Evolutionary conservation across 179 eudicot genomes (phyloP).

Genomic region (Heliamphora pulchella): DNA sequence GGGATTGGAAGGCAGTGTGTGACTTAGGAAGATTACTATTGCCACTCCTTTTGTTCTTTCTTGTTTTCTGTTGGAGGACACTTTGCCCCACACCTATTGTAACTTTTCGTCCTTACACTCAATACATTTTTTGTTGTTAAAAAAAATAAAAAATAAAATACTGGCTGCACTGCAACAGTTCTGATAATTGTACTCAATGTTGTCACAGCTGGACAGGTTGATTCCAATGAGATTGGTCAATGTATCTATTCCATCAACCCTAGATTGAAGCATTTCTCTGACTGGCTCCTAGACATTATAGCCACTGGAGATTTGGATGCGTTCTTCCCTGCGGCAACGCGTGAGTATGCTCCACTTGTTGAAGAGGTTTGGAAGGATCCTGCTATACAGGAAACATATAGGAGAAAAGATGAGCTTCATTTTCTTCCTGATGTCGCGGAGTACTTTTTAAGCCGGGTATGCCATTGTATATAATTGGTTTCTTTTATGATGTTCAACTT

Average conservation of each 20-base stretch:
- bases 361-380: slow-evolving; percentile 99
- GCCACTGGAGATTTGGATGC: slow-evolving; percentile 97
- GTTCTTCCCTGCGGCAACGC: slow-evolving; percentile 93
- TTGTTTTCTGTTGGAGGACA: too few species aligned
- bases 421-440: slow-evolving; percentile 91
- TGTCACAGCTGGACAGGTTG: slow-evolving; percentile 45
- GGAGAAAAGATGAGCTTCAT: slow-evolving; percentile 72
- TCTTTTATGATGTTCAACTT: background rate
- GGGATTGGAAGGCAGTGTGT: too few species aligned
- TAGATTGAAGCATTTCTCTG: slow-evolving; percentile 87
- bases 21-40: too few species aligned
- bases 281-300: slow-evolving; percentile 91
- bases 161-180: background rate
- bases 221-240: slow-evolving; percentile 33
- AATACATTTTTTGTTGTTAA: too few species aligned
- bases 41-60: too few species aligned
- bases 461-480: background rate
- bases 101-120: too few species aligned
- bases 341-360: slow-evolving; percentile 96
- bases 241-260: slow-evolving; percentile 70
- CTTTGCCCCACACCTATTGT: too few species aligned
- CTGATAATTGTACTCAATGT: background rate
- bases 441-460: slow-evolving; percentile 88
- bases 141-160: too few species aligned
- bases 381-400: slow-evolving; percentile 83